A percentile compares a stretch with the other conserved stretches of the same genome.
Evolutionary conservation across 495 filamentous ascomycete species (phyloP).

Genomic region (Aspergillus panamensis): DNA sequence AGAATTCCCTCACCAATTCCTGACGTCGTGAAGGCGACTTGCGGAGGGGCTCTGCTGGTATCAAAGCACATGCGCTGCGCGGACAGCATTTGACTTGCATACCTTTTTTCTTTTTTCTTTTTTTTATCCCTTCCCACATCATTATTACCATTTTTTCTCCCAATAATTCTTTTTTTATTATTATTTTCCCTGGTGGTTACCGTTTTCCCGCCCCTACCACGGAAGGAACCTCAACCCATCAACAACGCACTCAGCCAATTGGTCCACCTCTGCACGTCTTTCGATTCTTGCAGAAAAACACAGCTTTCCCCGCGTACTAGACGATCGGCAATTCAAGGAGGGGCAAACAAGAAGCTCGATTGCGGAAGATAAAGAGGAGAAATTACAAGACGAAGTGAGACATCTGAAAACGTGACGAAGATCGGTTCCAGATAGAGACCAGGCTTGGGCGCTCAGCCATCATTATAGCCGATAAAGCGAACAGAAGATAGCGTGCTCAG

Average conservation of each 20-base stretch:
- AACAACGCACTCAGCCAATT: constrained; percentile 28
- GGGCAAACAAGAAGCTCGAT: constrained; percentile 26
- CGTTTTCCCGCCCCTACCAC: constrained; percentile 20
- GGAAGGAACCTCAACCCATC: constrained; percentile 18
- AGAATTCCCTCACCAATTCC: constrained; percentile 20
- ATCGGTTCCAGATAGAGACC: constrained; percentile 15
- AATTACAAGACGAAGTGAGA: constrained; percentile 13
- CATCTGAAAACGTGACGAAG: constrained; percentile 17
- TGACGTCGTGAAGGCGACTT: constrained; percentile 13
- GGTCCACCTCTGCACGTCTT: constrained; percentile 31
- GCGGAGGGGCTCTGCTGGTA: constrained; percentile 29
- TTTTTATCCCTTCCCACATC: constrained; percentile 2
- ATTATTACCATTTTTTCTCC: constrained; percentile 9
- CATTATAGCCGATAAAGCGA: constrained; percentile 11
- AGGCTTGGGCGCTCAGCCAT: constrained; percentile 17
- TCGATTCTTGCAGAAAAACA: constrained; percentile 32
- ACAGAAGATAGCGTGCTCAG: constrained; percentile 12
- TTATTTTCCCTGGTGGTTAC: constrained; percentile 13
- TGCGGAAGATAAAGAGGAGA: constrained; percentile 5
- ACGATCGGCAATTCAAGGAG: constrained; percentile 37
- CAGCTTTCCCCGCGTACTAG: constrained; percentile 43
- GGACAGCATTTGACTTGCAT: constrained; percentile 25
- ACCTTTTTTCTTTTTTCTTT: not conserved
- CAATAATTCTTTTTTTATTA: constrained; percentile 15
- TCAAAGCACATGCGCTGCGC: constrained; percentile 26